Evolutionary conservation across 192 early-diverging fungal genomes (phyloP), one percentile per base, ranked within the genome.

Genomic region (Mortierella hygrophila): DNA sequence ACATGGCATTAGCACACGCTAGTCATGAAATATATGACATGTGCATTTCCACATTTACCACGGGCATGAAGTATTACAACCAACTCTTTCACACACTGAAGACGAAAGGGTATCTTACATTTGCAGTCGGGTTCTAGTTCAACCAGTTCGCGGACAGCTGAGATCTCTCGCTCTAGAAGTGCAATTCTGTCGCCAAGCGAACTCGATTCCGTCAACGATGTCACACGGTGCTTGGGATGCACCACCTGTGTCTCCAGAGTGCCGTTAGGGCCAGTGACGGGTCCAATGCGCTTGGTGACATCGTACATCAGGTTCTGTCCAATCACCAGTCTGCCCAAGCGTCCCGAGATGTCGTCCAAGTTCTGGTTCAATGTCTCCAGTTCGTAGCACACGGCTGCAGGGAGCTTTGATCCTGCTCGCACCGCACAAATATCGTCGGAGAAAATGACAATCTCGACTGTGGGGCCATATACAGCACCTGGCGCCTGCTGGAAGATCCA

Each of bases 111-210:
- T 47, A 35, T 3, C 89, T 87, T 91, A 96, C 95, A 97, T 92
- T 95, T 96, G 75, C 94, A 93, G 42, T 97, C 94, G 2, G 96
- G 95, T 78, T 97, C 96, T 18, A 96, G 21, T 37, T 96, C 96
- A 15, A 93, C 68, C 29, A 97, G 81, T 76, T 96, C 96, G 44
- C 91, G 85, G 9, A 97, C 82, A 35, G 89, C 83, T 37, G 89
- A 72, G 57, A 94, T 90, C 82, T 97, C 96, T 35, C 87, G 80
- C 41, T 88, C 44, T 68, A 95, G 88, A 4, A 95, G 60, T 9
- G 72, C 69, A 4, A 81, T 72, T 38, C 88, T 88, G 76, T 91
- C 91, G 3, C 63, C 52, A 1, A 74, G 70, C 4, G 70, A 69
- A 29, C 44, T n/a, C 11, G 83, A 86, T 20, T 44, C 21, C 11